phyloP scores from a whole-genome alignment of 345 rosid species.

The Trapa incisa region DNA sequence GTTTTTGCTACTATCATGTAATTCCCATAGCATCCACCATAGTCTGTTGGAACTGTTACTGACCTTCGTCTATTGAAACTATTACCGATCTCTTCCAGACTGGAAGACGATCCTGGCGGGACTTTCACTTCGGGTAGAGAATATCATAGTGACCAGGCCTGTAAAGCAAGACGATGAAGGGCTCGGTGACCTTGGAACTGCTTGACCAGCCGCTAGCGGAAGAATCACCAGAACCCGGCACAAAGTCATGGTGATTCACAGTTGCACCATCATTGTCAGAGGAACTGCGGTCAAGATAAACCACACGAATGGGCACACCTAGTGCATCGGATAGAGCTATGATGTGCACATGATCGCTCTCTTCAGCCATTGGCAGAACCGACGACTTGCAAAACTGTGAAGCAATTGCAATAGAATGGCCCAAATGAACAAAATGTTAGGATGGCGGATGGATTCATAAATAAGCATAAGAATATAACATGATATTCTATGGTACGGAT shows the following conservation, averaged over 20 bases:
- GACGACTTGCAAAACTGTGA: constrained; percentile 92
- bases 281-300: constrained; percentile 91
- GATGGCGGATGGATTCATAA: not conserved
- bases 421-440: not conserved
- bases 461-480: not conserved
- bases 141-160: constrained; percentile 99
- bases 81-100: not conserved
- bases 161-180: constrained; percentile 76
- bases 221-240: constrained; percentile 28
- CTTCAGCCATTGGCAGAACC: constrained; percentile 99
- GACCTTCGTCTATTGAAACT: not conserved
- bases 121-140: constrained; percentile 62
- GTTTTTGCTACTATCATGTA: too few species aligned
- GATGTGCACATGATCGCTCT: constrained; percentile 96
- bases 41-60: too few species aligned
- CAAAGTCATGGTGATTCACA: constrained; percentile 85
- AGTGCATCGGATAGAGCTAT: constrained; percentile 86
- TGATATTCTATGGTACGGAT: not conserved
- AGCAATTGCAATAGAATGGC: too few species aligned
- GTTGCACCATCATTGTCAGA: constrained; percentile 60
- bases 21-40: too few species aligned
- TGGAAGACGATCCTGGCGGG: not conserved
- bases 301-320: constrained; percentile 84
- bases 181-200: constrained; percentile 26
- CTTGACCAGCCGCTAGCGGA: constrained; percentile 13